Evolutionary conservation across 2,329 filamentous ascomycete genomes (phyloP), one percentile per base, ranked within the genome.

Genomic region (Penicillium sp.): DNA sequence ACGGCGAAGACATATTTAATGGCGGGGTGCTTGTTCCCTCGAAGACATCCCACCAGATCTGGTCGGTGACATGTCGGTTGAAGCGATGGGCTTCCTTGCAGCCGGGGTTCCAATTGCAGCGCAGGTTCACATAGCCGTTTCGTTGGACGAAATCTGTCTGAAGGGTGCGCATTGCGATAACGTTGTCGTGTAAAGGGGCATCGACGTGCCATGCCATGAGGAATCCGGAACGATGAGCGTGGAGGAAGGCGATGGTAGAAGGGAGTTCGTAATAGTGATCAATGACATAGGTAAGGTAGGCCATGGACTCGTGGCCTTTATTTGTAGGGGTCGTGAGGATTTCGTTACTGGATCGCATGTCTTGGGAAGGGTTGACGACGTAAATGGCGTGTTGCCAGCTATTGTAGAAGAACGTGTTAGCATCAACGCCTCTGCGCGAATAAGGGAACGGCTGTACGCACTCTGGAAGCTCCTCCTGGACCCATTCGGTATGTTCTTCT

Each of bases 111-210:
- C 78, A 82, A 56, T 79, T 79, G 64, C 84, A 86, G 45, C 84
- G 80, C 44, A 86, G 74, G 61, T 86, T 86, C 56, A 80, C 78
- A 63, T 85, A 86, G 39, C 83, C 84, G 44, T 77, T 72, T 46
- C 74, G 66, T 41, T 77, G 75, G n/a, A 86, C 74, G 50, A 81
- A 77, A 17, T 77, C 67, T 18, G 81, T 64, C 21, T 75, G 76
- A 13, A 85, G 74, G 32, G 69, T 70, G 43, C 73, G 76, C 50
- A 85, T 76, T 2, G 78, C 73, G 2, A 74, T 70, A 15, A 83
- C 75, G n/a, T 78, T 79, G 62, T 83, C 80, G 70, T 83, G 78
- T 45, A 81, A 71, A 6, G 78, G 78, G 46, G 79, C 77, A 56
- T 84, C 81, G 59, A 83, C 83, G 63, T 85, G 82, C 82, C 82